Conservation (phyloP, 2,329 filamentous ascomycete species). For the Trichophyton schoenleinii region DNA sequence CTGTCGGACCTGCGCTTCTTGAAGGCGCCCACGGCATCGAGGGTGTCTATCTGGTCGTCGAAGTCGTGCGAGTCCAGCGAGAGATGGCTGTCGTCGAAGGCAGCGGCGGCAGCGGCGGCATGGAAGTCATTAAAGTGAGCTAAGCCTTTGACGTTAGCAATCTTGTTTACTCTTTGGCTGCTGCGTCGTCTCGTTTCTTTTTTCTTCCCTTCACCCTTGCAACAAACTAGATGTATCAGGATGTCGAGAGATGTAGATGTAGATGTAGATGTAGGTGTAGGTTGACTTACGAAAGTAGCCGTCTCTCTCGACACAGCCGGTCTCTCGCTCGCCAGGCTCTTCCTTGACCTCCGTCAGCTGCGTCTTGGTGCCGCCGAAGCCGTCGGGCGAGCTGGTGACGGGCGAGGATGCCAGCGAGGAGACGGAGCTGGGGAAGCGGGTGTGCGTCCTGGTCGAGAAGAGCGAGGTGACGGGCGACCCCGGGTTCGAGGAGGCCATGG, state of each 20-base stretch:
- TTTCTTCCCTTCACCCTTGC: neutral
- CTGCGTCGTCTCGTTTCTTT: neutral
- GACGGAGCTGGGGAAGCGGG: conserved; percentile 49
- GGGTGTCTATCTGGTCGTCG: conserved; percentile 47
- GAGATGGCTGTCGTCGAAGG: conserved; percentile 22
- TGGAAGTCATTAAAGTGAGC: conserved; percentile 27
- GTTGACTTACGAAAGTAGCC: conserved; percentile 62
- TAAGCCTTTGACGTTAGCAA: conserved; percentile 12
- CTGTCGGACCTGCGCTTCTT: conserved; percentile 43
- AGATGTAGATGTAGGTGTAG: too few species aligned
- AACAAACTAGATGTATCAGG: neutral
- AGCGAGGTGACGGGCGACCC: conserved; percentile 30
- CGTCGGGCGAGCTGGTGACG: conserved; percentile 39
- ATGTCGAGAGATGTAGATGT: too few species aligned
- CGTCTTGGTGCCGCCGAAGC: conserved; percentile 44
- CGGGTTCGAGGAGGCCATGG: conserved; percentile 25
- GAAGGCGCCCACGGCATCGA: conserved; percentile 43
- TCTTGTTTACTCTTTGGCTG: neutral
- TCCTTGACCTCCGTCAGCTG: conserved; percentile 73
- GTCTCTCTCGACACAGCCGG: conserved; percentile 40
- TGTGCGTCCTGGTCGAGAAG: conserved; percentile 29
- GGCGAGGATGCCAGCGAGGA: conserved; percentile 60
- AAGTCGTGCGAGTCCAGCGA: conserved; percentile 25
- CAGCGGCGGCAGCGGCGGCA: conserved; percentile 15
- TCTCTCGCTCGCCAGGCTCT: conserved; percentile 56